Evolutionary conservation across 176 grass and related monocot genomes (phyloP).

Genomic region (Avena insularis): DNA sequence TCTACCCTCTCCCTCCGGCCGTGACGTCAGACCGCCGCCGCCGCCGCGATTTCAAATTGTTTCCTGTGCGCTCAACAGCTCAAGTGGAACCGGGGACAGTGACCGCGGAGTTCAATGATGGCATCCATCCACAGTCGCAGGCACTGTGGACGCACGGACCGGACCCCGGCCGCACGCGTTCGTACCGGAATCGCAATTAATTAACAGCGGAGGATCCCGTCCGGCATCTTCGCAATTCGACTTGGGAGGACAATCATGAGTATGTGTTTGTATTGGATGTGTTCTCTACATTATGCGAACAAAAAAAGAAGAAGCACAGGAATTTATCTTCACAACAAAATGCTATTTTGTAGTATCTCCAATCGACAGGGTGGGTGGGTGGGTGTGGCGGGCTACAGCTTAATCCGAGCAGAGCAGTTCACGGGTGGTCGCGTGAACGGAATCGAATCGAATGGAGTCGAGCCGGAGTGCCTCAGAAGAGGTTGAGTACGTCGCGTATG

Average conservation of each 20-base stretch:
- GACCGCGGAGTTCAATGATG: neutral
- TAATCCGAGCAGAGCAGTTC: too few species aligned
- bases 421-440: too few species aligned
- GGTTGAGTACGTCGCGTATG: slow-evolving; percentile 82
- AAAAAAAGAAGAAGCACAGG: neutral
- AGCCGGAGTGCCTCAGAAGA: slow-evolving; percentile 52
- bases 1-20: neutral
- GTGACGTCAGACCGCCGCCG: slow-evolving; percentile 6
- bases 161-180: neutral
- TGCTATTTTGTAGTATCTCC: too few species aligned
- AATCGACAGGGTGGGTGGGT: too few species aligned
- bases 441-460: neutral
- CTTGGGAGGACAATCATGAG: neutral
- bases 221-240: neutral
- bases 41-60: neutral
- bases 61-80: slow-evolving; percentile 7
- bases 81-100: neutral
- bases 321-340: neutral
- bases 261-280: neutral
- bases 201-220: neutral
- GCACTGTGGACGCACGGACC: neutral
- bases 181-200: neutral
- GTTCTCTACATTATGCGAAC: neutral
- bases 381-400: too few species aligned
- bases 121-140: neutral